Evolutionary conservation across 2,329 filamentous ascomycete species (phyloP).

Genomic region (Stemphylium lycopersici): DNA sequence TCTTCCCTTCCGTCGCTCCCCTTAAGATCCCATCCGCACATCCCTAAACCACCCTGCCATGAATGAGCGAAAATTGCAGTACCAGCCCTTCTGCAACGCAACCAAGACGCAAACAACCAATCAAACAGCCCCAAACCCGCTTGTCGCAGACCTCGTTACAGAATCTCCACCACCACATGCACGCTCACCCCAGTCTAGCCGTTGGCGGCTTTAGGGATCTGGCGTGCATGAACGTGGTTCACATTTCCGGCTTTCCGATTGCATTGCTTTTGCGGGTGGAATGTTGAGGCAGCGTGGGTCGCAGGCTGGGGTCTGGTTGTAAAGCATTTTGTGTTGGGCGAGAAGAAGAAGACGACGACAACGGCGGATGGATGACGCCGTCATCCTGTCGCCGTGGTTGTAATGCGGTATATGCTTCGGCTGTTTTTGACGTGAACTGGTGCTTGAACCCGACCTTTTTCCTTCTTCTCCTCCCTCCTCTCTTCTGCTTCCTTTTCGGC

Average conservation of each 20-base stretch:
- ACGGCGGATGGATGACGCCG: too few species aligned
- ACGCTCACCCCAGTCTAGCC: too few species aligned
- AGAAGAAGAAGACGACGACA: neutral
- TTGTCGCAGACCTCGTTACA: too few species aligned
- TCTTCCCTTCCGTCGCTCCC: neutral
- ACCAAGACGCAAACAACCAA: too few species aligned
- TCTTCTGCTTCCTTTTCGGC: neutral
- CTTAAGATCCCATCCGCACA: neutral
- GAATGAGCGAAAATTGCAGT: too few species aligned
- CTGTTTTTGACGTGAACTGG: neutral
- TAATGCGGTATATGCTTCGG: neutral
- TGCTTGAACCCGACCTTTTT: neutral
- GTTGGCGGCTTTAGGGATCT: too few species aligned
- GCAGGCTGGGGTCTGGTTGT: neutral
- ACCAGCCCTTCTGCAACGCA: too few species aligned
- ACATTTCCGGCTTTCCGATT: too few species aligned
- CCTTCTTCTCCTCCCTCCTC: neutral
- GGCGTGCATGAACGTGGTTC: too few species aligned
- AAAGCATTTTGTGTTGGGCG: neutral
- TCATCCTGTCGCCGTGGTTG: neutral
- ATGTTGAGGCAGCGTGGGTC: constrained; percentile 1
- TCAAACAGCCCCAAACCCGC: too few species aligned
- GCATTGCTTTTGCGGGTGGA: neutral
- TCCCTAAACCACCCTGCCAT: too few species aligned
- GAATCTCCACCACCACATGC: too few species aligned